Percentiles rank a stretch among this genome's conserved stretches.
Evolutionary conservation across 768 basidiomycete species (phyloP).

Genomic region (Chiua virens): DNA sequence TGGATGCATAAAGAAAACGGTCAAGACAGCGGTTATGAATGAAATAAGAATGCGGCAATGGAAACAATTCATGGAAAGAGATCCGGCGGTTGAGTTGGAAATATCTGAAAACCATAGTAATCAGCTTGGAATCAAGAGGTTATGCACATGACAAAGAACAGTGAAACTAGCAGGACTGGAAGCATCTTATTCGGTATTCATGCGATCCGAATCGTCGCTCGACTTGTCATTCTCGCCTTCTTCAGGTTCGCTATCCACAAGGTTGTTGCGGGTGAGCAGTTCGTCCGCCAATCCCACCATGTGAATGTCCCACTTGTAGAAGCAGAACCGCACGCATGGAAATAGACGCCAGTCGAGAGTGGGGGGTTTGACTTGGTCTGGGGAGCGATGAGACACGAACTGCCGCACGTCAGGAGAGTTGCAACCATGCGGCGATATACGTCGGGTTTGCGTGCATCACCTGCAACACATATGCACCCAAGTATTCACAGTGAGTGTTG

Average conservation of each 20-base stretch:
- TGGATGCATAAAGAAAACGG: neutral
- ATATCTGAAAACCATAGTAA: neutral
- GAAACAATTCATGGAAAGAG: neutral
- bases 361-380: neutral
- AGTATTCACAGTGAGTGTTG: conserved; percentile 13
- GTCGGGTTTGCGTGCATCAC: neutral
- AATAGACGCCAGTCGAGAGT: conserved; percentile 1
- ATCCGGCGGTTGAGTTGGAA: neutral
- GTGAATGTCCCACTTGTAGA: conserved; percentile 21
- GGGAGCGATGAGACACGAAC: conserved; percentile 1
- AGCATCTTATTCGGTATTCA: no score
- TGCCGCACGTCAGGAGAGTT: conserved; percentile 5
- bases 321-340: conserved; percentile 10
- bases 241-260: no score
- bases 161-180: no score
- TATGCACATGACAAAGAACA: conserved; percentile 3
- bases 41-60: neutral
- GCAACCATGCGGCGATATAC: neutral
- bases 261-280: no score
- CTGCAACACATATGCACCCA: conserved; percentile 27
- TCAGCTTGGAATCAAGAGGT: conserved; percentile 1
- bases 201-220: neutral
- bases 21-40: no score
- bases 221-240: neutral
- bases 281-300: conserved; percentile 16